These are phyloP conservation scores for Penicillium janthinellum DNA, from an alignment of 2,329 filamentous ascomycete species.

Conservation along the genomic window DNA sequence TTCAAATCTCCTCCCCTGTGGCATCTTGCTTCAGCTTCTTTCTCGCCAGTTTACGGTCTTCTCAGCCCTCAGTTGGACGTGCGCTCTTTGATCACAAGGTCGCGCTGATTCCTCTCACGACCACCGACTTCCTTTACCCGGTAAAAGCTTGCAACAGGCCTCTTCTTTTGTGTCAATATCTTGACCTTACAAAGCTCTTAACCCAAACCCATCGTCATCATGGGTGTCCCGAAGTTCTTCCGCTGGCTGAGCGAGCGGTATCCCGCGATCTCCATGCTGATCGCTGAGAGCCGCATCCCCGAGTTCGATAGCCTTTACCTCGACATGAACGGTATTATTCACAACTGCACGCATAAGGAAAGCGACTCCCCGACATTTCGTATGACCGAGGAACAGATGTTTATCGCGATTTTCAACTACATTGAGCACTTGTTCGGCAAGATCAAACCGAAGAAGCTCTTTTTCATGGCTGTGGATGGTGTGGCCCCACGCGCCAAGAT, in stretches of 20 bases:
- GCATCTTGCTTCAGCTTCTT: background rate
- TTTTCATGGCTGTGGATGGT: constrained; percentile 99
- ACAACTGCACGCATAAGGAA: constrained; percentile 98
- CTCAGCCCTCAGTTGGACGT: background rate
- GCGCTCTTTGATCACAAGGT: constrained; percentile 13
- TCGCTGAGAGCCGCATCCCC: constrained; percentile 97
- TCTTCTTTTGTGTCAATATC: constrained; percentile 12
- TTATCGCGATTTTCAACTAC: constrained; percentile 99
- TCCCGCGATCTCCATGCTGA: constrained; percentile 96
- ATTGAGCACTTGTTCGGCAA: constrained; percentile 98
- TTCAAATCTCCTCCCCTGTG: background rate
- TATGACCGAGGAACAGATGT: constrained; percentile 98
- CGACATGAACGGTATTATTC: constrained; percentile 97
- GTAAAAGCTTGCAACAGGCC: background rate
- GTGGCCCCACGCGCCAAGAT: constrained; percentile 98
- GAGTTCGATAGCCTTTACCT: constrained; percentile 95
- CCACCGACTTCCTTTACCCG: background rate
- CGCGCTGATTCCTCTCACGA: constrained; percentile 4
- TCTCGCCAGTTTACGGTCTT: background rate
- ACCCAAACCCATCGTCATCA: constrained; percentile 37
- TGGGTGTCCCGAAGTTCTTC: constrained; percentile 87
- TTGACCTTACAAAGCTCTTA: constrained; percentile 2
- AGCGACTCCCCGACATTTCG: constrained; percentile 88
- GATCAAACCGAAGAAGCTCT: constrained; percentile 96
- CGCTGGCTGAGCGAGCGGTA: constrained; percentile 99